These are phyloP conservation scores for Pyracantha coccinea DNA, from an alignment of 331 rosid species.

Conservation along the genomic window DNA sequence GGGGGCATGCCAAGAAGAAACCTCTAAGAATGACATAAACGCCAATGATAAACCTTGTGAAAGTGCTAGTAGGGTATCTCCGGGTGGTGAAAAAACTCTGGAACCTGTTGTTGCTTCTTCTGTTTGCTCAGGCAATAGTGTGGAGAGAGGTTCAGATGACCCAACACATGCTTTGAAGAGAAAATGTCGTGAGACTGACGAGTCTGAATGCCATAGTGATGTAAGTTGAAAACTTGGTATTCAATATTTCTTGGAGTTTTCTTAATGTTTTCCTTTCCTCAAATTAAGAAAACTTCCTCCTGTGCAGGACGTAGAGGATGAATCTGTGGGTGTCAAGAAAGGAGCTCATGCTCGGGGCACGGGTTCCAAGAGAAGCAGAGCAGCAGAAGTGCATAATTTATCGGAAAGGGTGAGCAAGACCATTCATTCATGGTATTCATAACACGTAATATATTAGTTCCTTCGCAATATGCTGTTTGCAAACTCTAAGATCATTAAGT, in stretches of 20 bases:
- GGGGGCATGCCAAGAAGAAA: slow-evolving; percentile 31
- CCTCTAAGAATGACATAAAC: slow-evolving; percentile 28
- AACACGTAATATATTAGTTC: neutral
- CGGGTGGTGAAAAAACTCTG: slow-evolving; percentile 32
- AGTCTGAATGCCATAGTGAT: slow-evolving; percentile 78
- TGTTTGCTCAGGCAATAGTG: slow-evolving; percentile 72
- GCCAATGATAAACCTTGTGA: slow-evolving; percentile 28
- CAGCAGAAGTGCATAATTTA: slow-evolving; percentile 90
- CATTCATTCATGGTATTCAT: slow-evolving; percentile 1
- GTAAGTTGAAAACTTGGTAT: slow-evolving; percentile 41
- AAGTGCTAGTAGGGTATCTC: slow-evolving; percentile 27
- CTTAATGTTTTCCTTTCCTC: neutral
- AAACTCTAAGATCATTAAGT: slow-evolving; percentile 11
- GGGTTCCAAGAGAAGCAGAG: slow-evolving; percentile 79
- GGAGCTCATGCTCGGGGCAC: slow-evolving; percentile 27
- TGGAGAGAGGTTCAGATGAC: slow-evolving; percentile 48
- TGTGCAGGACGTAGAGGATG: slow-evolving; percentile 76
- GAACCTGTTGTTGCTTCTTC: slow-evolving; percentile 60
- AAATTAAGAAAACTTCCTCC: slow-evolving; percentile 14
- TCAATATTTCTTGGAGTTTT: slow-evolving; percentile 12
- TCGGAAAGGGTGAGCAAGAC: slow-evolving; percentile 80
- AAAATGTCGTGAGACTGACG: slow-evolving; percentile 54
- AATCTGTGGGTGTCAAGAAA: slow-evolving; percentile 50
- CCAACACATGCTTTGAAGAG: slow-evolving; percentile 37
- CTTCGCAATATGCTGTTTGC: slow-evolving; percentile 11